Evolutionary conservation across 495 filamentous ascomycete species (phyloP).

Genomic region (Xylaria scruposa): DNA sequence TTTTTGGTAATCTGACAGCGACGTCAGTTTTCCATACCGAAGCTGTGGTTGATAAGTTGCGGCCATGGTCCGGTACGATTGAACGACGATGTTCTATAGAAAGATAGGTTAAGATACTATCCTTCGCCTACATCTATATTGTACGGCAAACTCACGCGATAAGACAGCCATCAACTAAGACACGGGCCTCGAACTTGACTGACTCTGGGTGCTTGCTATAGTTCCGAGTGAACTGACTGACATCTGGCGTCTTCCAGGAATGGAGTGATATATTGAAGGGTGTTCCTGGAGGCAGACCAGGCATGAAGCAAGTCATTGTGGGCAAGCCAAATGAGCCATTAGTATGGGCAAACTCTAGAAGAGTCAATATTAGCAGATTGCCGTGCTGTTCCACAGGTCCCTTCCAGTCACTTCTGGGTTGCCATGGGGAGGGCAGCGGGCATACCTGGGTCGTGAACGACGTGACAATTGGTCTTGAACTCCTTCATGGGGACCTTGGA

Average conservation of each 20-base stretch:
- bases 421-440: background rate
- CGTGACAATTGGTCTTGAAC: conserved; percentile 84
- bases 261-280: conserved; percentile 82
- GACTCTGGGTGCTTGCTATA: conserved; percentile 66
- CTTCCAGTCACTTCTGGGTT: background rate
- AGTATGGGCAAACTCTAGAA: conserved; percentile 49
- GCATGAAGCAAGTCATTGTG: conserved; percentile 78
- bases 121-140: background rate
- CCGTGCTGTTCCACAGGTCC: background rate
- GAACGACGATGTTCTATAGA: conserved; percentile 60
- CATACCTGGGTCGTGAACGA: conserved; percentile 69
- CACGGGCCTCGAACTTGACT: conserved; percentile 70
- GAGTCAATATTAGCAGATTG: conserved; percentile 2
- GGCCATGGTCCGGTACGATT: conserved; percentile 66
- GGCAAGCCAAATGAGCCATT: conserved; percentile 61
- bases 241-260: conserved; percentile 73
- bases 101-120: conserved; percentile 11
- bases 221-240: conserved; percentile 65
- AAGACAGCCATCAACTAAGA: conserved; percentile 73
- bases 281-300: conserved; percentile 64
- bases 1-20: background rate
- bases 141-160: conserved; percentile 61
- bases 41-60: conserved; percentile 56
- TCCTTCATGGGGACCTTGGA: conserved; percentile 75
- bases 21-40: conserved; percentile 45